Percentiles rank a stretch among this genome's conserved stretches.
These are phyloP conservation scores for Aspergillus japonicus DNA, from an alignment of 2,329 filamentous ascomycete genomes.

Conservation along the genomic window DNA sequence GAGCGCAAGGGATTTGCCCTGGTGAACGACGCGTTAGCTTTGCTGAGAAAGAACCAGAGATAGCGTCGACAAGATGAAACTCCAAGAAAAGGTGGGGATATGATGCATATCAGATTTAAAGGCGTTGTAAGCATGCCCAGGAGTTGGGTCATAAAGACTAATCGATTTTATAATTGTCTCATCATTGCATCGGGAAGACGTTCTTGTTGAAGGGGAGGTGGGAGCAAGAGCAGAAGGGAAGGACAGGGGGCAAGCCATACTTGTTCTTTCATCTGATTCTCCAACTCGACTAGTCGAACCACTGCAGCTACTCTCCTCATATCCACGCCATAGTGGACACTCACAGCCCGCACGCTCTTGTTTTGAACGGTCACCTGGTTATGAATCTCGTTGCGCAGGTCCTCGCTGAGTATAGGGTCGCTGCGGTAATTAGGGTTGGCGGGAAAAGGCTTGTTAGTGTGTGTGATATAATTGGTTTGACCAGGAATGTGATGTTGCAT, in stretches of 20 bases:
- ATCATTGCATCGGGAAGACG: constrained; percentile 52
- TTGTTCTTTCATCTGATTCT: constrained; percentile 72
- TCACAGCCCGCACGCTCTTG: constrained; percentile 71
- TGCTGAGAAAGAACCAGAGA: not conserved
- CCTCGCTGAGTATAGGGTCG: constrained; percentile 70
- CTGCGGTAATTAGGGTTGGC: constrained; percentile 69
- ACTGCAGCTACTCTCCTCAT: constrained; percentile 83
- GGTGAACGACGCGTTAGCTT: constrained; percentile 3
- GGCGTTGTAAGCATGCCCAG: constrained; percentile 63
- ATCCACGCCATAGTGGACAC: constrained; percentile 73
- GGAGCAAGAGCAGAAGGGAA: constrained; percentile 18
- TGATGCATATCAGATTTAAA: constrained; percentile 1
- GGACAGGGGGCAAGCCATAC: constrained; percentile 54
- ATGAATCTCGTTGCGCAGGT: constrained; percentile 72
- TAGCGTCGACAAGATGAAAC: not conserved
- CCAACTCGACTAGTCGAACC: constrained; percentile 79
- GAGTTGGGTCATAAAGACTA: constrained; percentile 94
- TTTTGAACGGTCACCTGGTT: constrained; percentile 63
- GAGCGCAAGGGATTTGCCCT: constrained; percentile 71
- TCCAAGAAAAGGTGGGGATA: not conserved
- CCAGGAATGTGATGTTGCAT: constrained; percentile 35
- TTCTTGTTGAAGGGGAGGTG: constrained; percentile 4
- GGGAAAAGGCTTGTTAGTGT: constrained; percentile 56
- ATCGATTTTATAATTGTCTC: constrained; percentile 83
- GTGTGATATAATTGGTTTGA: constrained; percentile 30